A percentile compares a stretch with the other conserved stretches of the same genome.
phyloP scores from a whole-genome alignment of 2,329 filamentous ascomycete genomes.

The Sclerotinia minor region DNA sequence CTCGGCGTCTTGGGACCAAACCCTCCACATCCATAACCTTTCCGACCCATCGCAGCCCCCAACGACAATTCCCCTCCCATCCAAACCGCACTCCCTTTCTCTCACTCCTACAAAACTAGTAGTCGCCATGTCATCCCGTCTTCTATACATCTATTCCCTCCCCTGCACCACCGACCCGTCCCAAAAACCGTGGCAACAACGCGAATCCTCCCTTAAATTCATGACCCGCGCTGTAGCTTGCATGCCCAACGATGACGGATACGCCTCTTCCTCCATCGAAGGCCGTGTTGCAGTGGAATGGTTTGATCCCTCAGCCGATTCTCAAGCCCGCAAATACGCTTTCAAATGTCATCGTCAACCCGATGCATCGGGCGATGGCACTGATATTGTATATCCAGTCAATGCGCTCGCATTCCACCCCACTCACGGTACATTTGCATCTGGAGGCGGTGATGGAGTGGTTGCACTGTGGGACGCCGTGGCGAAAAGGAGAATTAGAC shows the following conservation, averaged over 20 bases:
- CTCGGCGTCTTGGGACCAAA: constrained; percentile 91
- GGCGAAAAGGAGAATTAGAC: constrained; percentile 67
- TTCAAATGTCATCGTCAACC: constrained; percentile 97
- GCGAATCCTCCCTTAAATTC: constrained; percentile 93
- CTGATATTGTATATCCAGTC: constrained; percentile 72
- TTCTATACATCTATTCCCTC: constrained; percentile 94
- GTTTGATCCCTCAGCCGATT: constrained; percentile 88
- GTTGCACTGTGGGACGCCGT: constrained; percentile 73
- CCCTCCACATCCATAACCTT: constrained; percentile 78
- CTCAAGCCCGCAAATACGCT: constrained; percentile 90
- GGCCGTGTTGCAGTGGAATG: constrained; percentile 95
- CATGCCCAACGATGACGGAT: constrained; percentile 95
- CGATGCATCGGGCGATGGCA: constrained; percentile 55
- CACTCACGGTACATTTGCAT: constrained; percentile 64
- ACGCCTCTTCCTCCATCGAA: constrained; percentile 89
- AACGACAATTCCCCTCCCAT: constrained; percentile 70
- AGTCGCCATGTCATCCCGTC: constrained; percentile 90
- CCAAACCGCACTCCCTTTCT: constrained; percentile 87
- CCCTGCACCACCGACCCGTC: constrained; percentile 61
- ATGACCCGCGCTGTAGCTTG: constrained; percentile 90
- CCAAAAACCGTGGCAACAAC: constrained; percentile 81
- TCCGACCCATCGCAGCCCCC: constrained; percentile 52
- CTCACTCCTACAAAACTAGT: constrained; percentile 78
- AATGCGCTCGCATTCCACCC: constrained; percentile 72
- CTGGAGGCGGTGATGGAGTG: constrained; percentile 70